Base-by-base conservation (phyloP, 805 yeast genomes). In the Myxozyma nipponensis region DNA sequence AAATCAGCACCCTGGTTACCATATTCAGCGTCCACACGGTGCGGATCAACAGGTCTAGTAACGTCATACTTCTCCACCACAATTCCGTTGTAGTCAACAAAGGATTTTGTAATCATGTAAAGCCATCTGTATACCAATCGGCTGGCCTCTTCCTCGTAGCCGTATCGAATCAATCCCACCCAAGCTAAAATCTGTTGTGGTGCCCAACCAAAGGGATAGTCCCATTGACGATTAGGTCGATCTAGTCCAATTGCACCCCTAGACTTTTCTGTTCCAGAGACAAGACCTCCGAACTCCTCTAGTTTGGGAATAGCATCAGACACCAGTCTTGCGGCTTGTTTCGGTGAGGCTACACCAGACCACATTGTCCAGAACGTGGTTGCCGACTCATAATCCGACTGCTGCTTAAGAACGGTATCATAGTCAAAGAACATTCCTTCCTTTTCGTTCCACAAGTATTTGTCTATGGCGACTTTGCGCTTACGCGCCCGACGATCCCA, bases 191-290 rank as follows among this genome's bases (percentile, higher is more conserved):
- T 86, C 68, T 91, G 98, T 66, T 93, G 98, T 2, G 98, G 98
- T 0, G 98, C 96, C 98, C 98, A 91, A 1, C 98, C 98, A 63
- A 72, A 87, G 1, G 98, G 98, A 67, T 84, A 93, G 67, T 91
- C 98, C 98, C 98, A 91, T 69, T 91, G 98, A 66, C 98, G 75
- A 10, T 84, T 79, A n/a, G 95, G 96, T 62, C 88, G 73, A 39
- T 78, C 74, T 17, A 85, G 68, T 1, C 83, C 79, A 34, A 86
- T 70, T 23, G 75, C 78, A 36, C 96, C 95, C 58, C 95, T 72
- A 2, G 90, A 82, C 57, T 74, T 66, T 58, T 79, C 75, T 0
- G 96, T 84, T 35, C 96, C 95, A 0, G 95, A 82, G 1, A 81
- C 95, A 7, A 91, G 67, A 0, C 98, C 98, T 22, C 98, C 98